These are phyloP conservation scores for Cladophialophora bantiana DNA, from an alignment of 2,329 filamentous ascomycete genomes.

Conservation along the genomic window DNA sequence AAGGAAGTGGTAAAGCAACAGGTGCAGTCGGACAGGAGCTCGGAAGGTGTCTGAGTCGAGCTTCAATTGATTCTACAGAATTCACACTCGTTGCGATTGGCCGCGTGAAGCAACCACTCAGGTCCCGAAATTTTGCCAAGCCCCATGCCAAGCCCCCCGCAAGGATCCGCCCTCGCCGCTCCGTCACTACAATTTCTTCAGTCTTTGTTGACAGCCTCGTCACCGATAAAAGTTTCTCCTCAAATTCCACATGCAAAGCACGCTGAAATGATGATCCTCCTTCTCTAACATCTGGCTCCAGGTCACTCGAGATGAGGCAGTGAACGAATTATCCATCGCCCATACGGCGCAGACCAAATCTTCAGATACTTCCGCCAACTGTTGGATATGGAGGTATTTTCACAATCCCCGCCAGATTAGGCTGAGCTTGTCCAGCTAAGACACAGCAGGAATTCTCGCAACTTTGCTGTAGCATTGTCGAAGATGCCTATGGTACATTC, in stretches of 20 bases:
- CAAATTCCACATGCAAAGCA: background rate
- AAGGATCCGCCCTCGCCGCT: background rate
- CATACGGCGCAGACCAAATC: background rate
- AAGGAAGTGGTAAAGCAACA: background rate
- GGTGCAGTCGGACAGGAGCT: constrained; percentile 22
- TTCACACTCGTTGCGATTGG: constrained; percentile 23
- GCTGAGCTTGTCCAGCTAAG: background rate
- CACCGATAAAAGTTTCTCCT: constrained; percentile 9
- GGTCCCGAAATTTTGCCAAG: constrained; percentile 21
- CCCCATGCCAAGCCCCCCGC: background rate
- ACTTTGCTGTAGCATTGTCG: constrained; percentile 87
- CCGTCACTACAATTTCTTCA: constrained; percentile 4
- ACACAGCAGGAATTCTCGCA: constrained; percentile 65
- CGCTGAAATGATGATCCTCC: background rate
- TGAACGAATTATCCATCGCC: background rate
- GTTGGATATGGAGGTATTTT: constrained; percentile 5
- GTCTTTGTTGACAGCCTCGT: constrained; percentile 2
- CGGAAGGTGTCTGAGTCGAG: constrained; percentile 20
- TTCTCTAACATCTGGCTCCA: background rate
- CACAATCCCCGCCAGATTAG: background rate
- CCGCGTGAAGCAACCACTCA: background rate
- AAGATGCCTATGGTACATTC: constrained; percentile 89
- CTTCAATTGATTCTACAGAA: constrained; percentile 20
- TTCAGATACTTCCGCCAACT: background rate
- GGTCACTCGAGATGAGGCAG: background rate